A percentile compares a stretch with the other conserved stretches of the same genome.
phyloP scores from a whole-genome alignment of 148 eudicot species.

The Rhododendron williamsianum region DNA sequence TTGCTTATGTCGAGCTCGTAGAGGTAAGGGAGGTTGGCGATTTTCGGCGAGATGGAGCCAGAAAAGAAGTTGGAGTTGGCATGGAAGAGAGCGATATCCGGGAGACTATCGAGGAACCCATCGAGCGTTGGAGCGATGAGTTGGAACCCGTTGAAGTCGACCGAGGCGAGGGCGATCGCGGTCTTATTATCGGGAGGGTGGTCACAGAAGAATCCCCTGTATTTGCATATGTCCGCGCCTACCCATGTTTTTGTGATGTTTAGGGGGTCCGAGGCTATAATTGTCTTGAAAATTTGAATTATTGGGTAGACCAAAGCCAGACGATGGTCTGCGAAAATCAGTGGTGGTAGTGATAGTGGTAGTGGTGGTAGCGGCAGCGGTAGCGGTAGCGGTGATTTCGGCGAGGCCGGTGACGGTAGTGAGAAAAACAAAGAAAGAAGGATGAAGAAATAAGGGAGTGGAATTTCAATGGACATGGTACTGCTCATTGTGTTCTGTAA shows the following conservation, averaged over 20 bases:
- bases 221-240: neutral
- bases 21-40: conserved; percentile 18
- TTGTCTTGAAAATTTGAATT: neutral
- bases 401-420: neutral
- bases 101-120: conserved; percentile 15
- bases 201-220: conserved; percentile 1
- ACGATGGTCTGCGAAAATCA: neutral
- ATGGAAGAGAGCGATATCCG: conserved; percentile 23
- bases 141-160: neutral
- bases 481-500: neutral
- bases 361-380: neutral
- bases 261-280: neutral
- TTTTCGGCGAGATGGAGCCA: neutral
- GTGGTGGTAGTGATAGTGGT: neutral
- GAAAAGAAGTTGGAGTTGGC: conserved; percentile 21
- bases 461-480: neutral
- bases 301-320: neutral
- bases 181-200: neutral
- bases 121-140: neutral
- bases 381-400: neutral
- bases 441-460: neutral
- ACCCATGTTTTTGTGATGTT: neutral
- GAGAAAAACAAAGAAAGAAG: neutral
- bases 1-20: conserved; percentile 88
- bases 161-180: neutral